These are phyloP conservation scores for Nadsonia commutata DNA, from an alignment of 1,139 yeast genomes.

Conservation along the genomic window DNA sequence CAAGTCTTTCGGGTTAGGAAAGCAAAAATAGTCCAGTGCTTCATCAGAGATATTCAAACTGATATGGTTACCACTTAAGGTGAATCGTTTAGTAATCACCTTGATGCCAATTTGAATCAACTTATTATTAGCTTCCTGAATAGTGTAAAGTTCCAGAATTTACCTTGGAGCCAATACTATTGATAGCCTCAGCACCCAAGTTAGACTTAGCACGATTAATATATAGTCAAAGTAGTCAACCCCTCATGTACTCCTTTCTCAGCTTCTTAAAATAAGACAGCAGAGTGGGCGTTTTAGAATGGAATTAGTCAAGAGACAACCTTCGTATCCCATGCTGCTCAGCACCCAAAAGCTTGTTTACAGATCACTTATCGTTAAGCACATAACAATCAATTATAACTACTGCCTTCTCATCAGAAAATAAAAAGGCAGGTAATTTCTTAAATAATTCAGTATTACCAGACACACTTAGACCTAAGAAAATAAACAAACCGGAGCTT, in stretches of 20 bases:
- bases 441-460: slow-evolving; percentile 98
- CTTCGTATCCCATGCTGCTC: slow-evolving; percentile 98
- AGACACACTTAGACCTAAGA: slow-evolving; percentile 91
- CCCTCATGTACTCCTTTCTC: slow-evolving; percentile 99
- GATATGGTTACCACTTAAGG: slow-evolving; percentile 64
- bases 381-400: slow-evolving; percentile 97
- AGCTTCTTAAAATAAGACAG: slow-evolving; percentile 86
- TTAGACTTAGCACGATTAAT: slow-evolving; percentile 93
- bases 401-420: slow-evolving; percentile 93
- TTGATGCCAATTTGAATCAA: slow-evolving; percentile 71
- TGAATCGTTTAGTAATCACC: slow-evolving; percentile 79
- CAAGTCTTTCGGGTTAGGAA: slow-evolving; percentile 54
- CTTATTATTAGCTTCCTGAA: slow-evolving; percentile 82
- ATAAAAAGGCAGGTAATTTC: slow-evolving; percentile 87
- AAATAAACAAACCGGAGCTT: slow-evolving; percentile 91
- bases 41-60: slow-evolving; percentile 51
- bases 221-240: slow-evolving; percentile 74
- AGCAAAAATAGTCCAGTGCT: slow-evolving; percentile 57
- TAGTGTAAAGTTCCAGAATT: slow-evolving; percentile 87
- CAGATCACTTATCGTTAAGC: slow-evolving; percentile 87
- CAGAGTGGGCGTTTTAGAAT: slow-evolving; percentile 87
- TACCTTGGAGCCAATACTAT: slow-evolving; percentile 91
- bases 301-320: slow-evolving; percentile 90
- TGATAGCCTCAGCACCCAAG: slow-evolving; percentile 90
- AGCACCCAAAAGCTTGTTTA: slow-evolving; percentile 87